Base-by-base conservation (phyloP, 768 basidiomycete genomes). In the Crassisporium funariophilum region DNA sequence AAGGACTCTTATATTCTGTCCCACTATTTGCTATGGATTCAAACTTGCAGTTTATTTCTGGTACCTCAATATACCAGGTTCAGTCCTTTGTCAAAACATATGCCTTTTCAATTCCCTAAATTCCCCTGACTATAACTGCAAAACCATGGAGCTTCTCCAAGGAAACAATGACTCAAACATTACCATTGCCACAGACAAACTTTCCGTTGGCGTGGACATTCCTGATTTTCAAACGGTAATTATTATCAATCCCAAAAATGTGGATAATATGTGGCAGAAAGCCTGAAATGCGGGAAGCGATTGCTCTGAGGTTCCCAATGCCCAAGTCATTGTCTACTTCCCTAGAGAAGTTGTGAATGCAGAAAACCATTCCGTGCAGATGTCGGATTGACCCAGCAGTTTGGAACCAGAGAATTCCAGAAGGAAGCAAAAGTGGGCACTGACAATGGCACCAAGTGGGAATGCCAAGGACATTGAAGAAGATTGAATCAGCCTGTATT, bases 231-330 rank as follows among this genome's bases (percentile, higher is more conserved):
- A 47, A 35, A 35, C 39, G 27, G 50, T 52, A 3, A 10, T 52
- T 21, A 41, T 52, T n/a, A 23, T 42, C 15, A 39, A 41, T 17
- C 54, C 54, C 29, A 47, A 49, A 17, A 35, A 46, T n/a, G 10
- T 54, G 5, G 55, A 60, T 17, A 44, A 54, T 11, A 27, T 53
- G 13, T 34, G 44, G 23, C 59, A 56, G 31, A 59, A 61, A 41
- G 49, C 50, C 2, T 55, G 58, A n/a, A 47, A 52, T 2, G 47
- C 52, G 16, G 51, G 55, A 7, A 31, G 52, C 23, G 40, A 54
- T 27, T 23, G 24, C 11, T 3, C 34, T 2, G 31, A 19, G 13
- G 38, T 47, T 15, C 23, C 17, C 13, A 52, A 52, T 23, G 27
- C 59, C 1, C 42, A 48, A 12, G 44, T 52, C 10, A 34, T 60